These are phyloP conservation scores for Cyberlindnera euphorbiae DNA, from an alignment of 805 yeast species.

Conservation along the genomic window DNA sequence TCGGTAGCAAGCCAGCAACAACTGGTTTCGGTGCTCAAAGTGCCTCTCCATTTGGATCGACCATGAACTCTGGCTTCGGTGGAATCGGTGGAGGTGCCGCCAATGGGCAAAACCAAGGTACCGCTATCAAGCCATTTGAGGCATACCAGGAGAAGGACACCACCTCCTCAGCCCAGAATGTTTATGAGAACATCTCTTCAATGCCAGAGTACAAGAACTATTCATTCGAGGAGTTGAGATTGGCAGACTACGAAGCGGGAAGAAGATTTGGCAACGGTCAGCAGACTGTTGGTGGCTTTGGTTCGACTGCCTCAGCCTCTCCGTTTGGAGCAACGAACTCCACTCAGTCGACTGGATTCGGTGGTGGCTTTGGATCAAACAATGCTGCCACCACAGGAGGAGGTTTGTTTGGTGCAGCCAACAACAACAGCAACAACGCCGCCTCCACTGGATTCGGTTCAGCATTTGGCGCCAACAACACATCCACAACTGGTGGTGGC, in stretches of 20 bases:
- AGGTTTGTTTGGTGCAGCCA: slow-evolving; percentile 7
- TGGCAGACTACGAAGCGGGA: slow-evolving; percentile 78
- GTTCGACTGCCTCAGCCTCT: too few species aligned
- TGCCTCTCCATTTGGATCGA: slow-evolving; percentile 30
- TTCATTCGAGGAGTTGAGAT: slow-evolving; percentile 84
- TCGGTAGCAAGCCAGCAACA: slow-evolving; percentile 34
- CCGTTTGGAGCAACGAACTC: slow-evolving; percentile 28
- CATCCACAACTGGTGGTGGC: slow-evolving; percentile 5
- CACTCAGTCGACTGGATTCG: too few species aligned
- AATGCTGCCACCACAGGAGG: slow-evolving; percentile 3
- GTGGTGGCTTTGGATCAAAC: slow-evolving; percentile 9
- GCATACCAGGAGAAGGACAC: slow-evolving; percentile 68
- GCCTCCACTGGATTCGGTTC: slow-evolving; percentile 3
- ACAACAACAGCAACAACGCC: slow-evolving; percentile 9
- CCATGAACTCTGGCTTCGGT: slow-evolving; percentile 34
- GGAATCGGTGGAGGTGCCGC: slow-evolving; percentile 11
- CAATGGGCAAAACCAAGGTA: slow-evolving; percentile 50
- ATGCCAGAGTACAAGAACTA: slow-evolving; percentile 88
- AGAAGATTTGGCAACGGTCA: slow-evolving; percentile 52
- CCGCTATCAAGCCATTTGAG: slow-evolving; percentile 65
- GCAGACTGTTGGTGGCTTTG: slow-evolving; percentile 28
- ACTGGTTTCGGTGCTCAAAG: slow-evolving; percentile 21
- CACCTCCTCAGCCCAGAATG: slow-evolving; percentile 46
- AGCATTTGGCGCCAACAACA: slow-evolving; percentile 3
- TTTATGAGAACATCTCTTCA: slow-evolving; percentile 69